Evolutionary conservation across 1,284 basidiomycete species (phyloP).

Genomic region (Sporisorium sorghi): DNA sequence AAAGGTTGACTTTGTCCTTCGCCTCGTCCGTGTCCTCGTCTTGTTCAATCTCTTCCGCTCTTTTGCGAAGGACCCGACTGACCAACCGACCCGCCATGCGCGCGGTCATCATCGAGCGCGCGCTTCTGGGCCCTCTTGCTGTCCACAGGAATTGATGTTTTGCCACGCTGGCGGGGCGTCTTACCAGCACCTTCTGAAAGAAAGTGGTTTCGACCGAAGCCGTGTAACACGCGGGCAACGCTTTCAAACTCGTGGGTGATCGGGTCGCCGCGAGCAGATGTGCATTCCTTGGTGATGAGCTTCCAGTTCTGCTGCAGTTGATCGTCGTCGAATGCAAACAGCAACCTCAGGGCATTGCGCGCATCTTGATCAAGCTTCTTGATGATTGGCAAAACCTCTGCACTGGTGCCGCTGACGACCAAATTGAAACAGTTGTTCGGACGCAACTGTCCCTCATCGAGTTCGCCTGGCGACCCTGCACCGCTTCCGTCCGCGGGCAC

Average conservation of each 20-base stretch:
- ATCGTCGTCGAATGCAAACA: constrained; percentile 1
- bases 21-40: no score
- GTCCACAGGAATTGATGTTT: no score
- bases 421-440: not conserved
- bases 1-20: no score
- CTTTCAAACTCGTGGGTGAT: not conserved
- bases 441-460: not conserved
- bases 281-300: not conserved
- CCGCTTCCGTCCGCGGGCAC: not conserved
- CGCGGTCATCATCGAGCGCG: no score
- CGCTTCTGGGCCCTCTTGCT: no score
- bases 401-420: not conserved
- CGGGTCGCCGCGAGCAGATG: not conserved
- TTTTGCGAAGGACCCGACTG: no score
- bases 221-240: no score
- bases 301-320: not conserved
- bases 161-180: no score
- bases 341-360: not conserved
- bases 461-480: not conserved
- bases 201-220: constrained; percentile 4
- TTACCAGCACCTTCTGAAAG: not conserved
- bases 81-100: no score
- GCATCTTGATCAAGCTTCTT: not conserved
- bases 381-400: not conserved
- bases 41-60: no score